Evolutionary conservation across 1,139 yeast species (phyloP).

Genomic region (Keqinozyma sinolaborantium): DNA sequence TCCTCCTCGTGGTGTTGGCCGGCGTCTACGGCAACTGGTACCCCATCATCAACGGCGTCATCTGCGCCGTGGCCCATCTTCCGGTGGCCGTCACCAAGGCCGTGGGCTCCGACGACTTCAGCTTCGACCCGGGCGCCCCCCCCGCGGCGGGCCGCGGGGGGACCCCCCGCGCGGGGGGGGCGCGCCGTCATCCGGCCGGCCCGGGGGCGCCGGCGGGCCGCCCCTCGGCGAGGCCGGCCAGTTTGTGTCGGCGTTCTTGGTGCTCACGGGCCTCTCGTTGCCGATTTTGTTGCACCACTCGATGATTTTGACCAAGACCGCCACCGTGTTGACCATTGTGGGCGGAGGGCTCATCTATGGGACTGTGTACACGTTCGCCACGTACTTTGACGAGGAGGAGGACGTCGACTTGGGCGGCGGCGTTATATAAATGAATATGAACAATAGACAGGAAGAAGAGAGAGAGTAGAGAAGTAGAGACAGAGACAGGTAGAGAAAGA

Average conservation of each 20-base stretch:
- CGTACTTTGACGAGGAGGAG: constrained; percentile 62
- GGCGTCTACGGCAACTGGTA: constrained; percentile 77
- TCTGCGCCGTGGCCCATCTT: constrained; percentile 60
- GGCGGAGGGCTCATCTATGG: constrained; percentile 74
- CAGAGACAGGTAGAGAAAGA: too few species aligned
- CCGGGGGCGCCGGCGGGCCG: too few species aligned
- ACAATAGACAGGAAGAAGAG: too few species aligned
- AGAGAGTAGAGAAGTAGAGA: too few species aligned
- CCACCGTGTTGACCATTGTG: constrained; percentile 57
- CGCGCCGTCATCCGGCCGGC: too few species aligned
- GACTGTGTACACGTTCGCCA: constrained; percentile 69
- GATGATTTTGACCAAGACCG: constrained; percentile 52
- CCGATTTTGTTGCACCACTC: constrained; percentile 69
- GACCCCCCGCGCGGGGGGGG: too few species aligned
- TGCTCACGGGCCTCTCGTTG: constrained; percentile 62
- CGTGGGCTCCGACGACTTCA: constrained; percentile 32
- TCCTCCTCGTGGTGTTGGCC: constrained; percentile 71
- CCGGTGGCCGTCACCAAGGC: constrained; percentile 51
- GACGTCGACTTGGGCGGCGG: constrained; percentile 20
- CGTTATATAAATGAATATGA: too few species aligned
- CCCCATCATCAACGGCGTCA: constrained; percentile 59
- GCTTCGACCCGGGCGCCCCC: constrained; percentile 36
- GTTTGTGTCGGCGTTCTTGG: constrained; percentile 63
- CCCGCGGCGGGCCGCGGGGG: constrained; percentile 27
- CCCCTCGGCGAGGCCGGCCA: constrained; percentile 59